A percentile compares a stretch with the other conserved stretches of the same genome.
Conservation (phyloP, 164 flowering plant genomes). For the Protea cynaroides region DNA sequence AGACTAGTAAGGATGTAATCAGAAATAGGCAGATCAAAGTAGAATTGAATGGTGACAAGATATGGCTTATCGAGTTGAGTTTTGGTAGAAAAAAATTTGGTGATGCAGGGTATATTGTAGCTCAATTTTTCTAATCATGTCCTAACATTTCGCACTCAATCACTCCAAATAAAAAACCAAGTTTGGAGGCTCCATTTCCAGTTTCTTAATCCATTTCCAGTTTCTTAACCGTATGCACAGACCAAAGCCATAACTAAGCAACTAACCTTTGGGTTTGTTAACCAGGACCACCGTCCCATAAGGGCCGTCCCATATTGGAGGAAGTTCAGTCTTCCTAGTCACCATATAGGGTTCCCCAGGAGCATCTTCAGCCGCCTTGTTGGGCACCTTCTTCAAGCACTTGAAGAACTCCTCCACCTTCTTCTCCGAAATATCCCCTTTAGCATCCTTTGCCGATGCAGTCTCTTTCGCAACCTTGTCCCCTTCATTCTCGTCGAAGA, state of each 20-base stretch:
- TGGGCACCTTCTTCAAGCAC: conserved; percentile 86
- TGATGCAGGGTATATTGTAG: no score
- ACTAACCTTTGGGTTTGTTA: conserved; percentile 90
- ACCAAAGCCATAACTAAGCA: no score
- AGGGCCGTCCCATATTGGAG: conserved; percentile 81
- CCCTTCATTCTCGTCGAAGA: conserved; percentile 52
- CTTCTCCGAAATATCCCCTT: conserved; percentile 54
- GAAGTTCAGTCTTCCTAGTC: conserved; percentile 63
- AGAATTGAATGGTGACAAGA: no score
- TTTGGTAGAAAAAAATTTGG: no score
- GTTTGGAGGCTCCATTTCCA: neutral
- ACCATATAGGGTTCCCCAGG: conserved; percentile 60
- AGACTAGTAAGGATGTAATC: no score
- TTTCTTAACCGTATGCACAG: neutral
- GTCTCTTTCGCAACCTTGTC: conserved; percentile 15
- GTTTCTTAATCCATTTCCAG: neutral
- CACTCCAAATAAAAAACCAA: neutral
- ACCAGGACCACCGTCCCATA: conserved; percentile 77
- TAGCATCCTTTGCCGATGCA: conserved; percentile 19
- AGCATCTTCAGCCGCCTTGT: conserved; percentile 29
- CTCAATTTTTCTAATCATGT: neutral
- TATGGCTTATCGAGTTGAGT: no score
- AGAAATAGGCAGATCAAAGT: no score
- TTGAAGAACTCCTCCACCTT: conserved; percentile 92
- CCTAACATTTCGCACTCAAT: neutral